Conservation (phyloP, 2,329 filamentous ascomycete species). For the Bipolaris oryzae region DNA sequence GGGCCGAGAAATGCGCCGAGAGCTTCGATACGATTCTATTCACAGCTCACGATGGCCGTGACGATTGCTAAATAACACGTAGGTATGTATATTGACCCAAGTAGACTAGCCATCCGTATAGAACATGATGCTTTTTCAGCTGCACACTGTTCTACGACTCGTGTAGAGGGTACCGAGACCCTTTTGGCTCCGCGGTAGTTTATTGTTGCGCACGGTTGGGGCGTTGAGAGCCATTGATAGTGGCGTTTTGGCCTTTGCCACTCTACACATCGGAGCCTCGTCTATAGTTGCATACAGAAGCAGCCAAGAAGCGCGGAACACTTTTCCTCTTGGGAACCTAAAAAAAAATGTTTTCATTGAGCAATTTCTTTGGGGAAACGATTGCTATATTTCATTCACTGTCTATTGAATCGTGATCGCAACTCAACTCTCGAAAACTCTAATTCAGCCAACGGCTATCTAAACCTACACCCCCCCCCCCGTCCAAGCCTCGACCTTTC, state of each 20-base stretch:
- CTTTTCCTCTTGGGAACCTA: no score
- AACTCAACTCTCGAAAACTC: no score
- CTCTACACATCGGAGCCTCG: no score
- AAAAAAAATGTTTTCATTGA: no score
- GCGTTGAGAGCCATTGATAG: neutral
- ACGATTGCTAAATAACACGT: slow-evolving; percentile 1
- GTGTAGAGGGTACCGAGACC: neutral
- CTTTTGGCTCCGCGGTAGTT: neutral
- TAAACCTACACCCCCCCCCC: no score
- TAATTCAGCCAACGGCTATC: no score
- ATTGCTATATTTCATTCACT: no score
- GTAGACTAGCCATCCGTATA: neutral
- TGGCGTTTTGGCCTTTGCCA: neutral
- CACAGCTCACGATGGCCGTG: slow-evolving; percentile 5
- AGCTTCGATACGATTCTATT: slow-evolving; percentile 15
- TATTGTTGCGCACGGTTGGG: neutral
- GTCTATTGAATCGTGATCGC: no score
- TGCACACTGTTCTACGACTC: neutral
- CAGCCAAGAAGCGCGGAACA: no score
- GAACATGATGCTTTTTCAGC: neutral
- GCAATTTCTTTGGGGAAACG: no score
- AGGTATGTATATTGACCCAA: neutral
- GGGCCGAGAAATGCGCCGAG: slow-evolving; percentile 24
- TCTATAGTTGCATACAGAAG: no score
- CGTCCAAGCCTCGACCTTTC: no score